These are phyloP conservation scores for Thielaviopsis musarum DNA, from an alignment of 2,329 filamentous ascomycete species.

Conservation along the genomic window DNA sequence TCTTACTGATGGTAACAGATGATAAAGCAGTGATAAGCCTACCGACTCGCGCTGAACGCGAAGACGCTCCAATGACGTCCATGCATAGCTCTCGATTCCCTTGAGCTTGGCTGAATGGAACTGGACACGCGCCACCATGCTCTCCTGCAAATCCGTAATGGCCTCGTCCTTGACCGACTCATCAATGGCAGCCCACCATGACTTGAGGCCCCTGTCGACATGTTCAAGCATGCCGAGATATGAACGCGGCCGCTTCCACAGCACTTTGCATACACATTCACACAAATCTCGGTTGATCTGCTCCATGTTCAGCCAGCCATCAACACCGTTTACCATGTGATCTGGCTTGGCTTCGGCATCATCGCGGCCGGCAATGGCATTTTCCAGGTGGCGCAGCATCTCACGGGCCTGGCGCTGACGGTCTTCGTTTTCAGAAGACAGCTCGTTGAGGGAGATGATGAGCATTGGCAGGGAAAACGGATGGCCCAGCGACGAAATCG, in stretches of 20 bases:
- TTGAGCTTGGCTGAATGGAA: slow-evolving; percentile 45
- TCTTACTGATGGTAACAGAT: not conserved
- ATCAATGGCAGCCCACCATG: slow-evolving; percentile 21
- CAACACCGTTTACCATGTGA: slow-evolving; percentile 29
- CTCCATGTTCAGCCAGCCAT: slow-evolving; percentile 36
- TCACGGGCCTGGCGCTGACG: slow-evolving; percentile 47
- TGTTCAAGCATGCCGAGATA: slow-evolving; percentile 36
- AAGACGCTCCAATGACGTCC: slow-evolving; percentile 42
- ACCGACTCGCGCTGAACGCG: slow-evolving; percentile 46
- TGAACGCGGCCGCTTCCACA: slow-evolving; percentile 46
- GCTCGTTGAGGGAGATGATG: slow-evolving; percentile 41
- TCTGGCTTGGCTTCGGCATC: slow-evolving; percentile 39
- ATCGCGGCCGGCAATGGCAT: slow-evolving; percentile 42
- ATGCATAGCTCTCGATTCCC: slow-evolving; percentile 45
- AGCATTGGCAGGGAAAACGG: slow-evolving; percentile 42
- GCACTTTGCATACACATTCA: slow-evolving; percentile 44
- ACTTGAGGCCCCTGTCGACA: slow-evolving; percentile 30
- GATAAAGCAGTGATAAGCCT: too few relatives aligned
- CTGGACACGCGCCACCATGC: slow-evolving; percentile 36
- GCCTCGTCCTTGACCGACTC: slow-evolving; percentile 14
- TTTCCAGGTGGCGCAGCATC: slow-evolving; percentile 43
- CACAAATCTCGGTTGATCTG: slow-evolving; percentile 44
- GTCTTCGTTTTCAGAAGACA: slow-evolving; percentile 37
- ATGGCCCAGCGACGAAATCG: slow-evolving; percentile 31
- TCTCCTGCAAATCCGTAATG: slow-evolving; percentile 25